Base-by-base conservation (phyloP, 2,329 filamentous ascomycete genomes). In the Corinectria fuckeliana region DNA sequence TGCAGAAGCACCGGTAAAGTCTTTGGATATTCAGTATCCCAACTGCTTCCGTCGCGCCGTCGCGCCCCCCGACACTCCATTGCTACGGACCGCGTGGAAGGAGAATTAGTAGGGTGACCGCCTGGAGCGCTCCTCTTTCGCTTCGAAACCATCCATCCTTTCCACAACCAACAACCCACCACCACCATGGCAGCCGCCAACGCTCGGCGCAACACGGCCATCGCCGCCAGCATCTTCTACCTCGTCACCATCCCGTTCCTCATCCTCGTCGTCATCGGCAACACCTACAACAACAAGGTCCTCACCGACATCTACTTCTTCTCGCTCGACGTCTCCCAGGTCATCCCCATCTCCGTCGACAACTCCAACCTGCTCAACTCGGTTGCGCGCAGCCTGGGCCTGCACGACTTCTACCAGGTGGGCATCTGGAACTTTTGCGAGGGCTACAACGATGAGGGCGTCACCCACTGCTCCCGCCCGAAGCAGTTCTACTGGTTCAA, bases 351-450 rank as follows among this genome's bases (percentile, higher is more conserved):
- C 30, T 87, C 85, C 5, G 85, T 91, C 14, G 89, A 90, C 39
- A 90, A 93, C 72, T 87, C 88, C 9, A 78, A 83, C 21, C 82
- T 97, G 44, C 90, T 96, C 76, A 96, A 96, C 80, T 92, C 88
- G 44, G 93, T 97, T 65, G 92, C 93, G 4, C 88, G 91, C 50
- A 91, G 90, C 20, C 81, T 97, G 53, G 94, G 93, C 26, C 82
- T 97, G 48, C 92, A 96, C 74, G 94, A 97, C 76, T 97, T 96
- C 77, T 97, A 97, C 76, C 91, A 93, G 70, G 91, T 96, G 25
- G 93, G 93, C 5, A 78, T 97, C 38, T 98, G 94, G 94, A 90
- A 88, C 60, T 97, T 90, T 75, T 98, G 94, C 76, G 91, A 96
- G 75, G 93, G 93, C 18, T 96, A 93, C 75, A 80, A 86, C 56